Evolutionary conservation across 148 eudicot genomes (phyloP), one percentile per base, ranked within the genome.

Genomic region (Rhododendron griersonianum): DNA sequence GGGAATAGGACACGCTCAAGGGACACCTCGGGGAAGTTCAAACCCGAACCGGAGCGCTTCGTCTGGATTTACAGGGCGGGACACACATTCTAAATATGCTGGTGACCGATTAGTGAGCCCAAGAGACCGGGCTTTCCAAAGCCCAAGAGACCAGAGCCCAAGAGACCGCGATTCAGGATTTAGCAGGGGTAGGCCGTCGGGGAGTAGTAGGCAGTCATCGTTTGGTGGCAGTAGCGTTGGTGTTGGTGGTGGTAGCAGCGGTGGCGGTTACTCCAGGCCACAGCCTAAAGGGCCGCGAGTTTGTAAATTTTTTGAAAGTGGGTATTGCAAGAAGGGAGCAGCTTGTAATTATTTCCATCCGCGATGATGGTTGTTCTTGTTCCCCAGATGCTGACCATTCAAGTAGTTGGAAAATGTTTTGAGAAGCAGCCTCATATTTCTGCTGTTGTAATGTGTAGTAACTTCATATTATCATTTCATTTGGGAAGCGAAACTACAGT

Each of bases 261-360:
- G 94, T 74, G 90, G 93, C 39, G 93, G 95, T 39, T 89, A 91
- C 78, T 87, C 92, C 0, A 89, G 92, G 88, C 89, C 93, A 3
- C 85, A 90, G 23, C 92, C 89, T 4, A 91, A 90, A 87, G 96
- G 93, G 87, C 94, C 90, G 88, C 93, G 98, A 53, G 92, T 94
- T 28, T 95, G 98, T 91, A 96, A 94, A 90, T 95, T 93, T 79
- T 93, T 91, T 53, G 95, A 87, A 89, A 92, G 91, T 85, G 98
- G 98, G 82, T 89, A 88, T 69, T 96, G 96, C 90, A 95, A 80
- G 89, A 93, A 89, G 88, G 99, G 98, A 65, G 93, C 98, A 63
- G 91, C 91, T 59, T 95, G 99, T 87, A 93, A 90, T 88, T 96
- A 92, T 86, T 89, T 93, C 89, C 98, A 96, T 86, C 98, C 92